These are phyloP conservation scores for Excoecaria cochinchinensis DNA, from an alignment of 345 rosid species.

Conservation along the genomic window DNA sequence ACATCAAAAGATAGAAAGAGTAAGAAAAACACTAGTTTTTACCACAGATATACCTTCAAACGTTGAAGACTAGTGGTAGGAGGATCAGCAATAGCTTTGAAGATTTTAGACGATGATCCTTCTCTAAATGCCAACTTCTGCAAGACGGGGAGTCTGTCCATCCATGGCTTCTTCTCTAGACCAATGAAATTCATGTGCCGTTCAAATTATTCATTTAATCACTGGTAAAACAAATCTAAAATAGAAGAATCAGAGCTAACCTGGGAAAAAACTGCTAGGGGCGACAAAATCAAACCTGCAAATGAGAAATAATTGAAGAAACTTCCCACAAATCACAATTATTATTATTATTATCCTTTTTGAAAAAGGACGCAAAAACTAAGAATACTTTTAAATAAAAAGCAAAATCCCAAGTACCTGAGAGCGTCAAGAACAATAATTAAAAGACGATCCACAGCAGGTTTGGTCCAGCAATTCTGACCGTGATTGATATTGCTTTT, in stretches of 20 bases:
- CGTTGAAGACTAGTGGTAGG: slow-evolving; percentile 96
- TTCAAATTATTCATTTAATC: background rate
- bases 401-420: slow-evolving; percentile 30
- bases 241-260: slow-evolving; percentile 24
- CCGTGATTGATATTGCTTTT: slow-evolving; percentile 2
- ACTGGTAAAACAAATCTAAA: background rate
- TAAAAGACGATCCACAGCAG: slow-evolving; percentile 63
- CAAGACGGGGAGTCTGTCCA: slow-evolving; percentile 69
- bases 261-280: slow-evolving; percentile 67
- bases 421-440: slow-evolving; percentile 85
- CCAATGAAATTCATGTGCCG: background rate
- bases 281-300: slow-evolving; percentile 81
- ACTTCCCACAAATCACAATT: background rate
- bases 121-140: slow-evolving; percentile 59
- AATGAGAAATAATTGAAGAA: background rate
- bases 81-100: slow-evolving; percentile 96
- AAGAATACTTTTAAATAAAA: background rate
- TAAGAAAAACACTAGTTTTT: too few relatives aligned
- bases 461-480: slow-evolving; percentile 58
- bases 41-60: slow-evolving; percentile 50
- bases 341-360: background rate
- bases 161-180: slow-evolving; percentile 79
- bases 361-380: background rate
- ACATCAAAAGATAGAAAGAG: background rate
- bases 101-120: slow-evolving; percentile 69